These are phyloP conservation scores for Trypethelium eluteriae DNA, from an alignment of 495 filamentous ascomycete species.

Conservation along the genomic window DNA sequence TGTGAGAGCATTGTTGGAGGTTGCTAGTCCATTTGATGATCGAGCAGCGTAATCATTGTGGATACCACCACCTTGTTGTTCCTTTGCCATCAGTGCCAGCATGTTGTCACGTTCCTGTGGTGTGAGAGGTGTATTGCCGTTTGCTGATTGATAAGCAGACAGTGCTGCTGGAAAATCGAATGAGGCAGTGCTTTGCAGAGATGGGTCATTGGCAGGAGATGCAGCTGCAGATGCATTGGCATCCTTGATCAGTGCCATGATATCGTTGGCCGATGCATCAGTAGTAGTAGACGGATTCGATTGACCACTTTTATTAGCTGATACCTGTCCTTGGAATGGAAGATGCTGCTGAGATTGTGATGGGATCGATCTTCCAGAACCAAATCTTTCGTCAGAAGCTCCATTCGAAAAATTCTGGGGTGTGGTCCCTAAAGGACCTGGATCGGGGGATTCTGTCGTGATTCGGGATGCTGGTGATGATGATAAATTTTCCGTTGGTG, in stretches of 20 bases:
- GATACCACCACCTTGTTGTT: constrained; percentile 25
- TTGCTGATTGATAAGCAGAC: constrained; percentile 56
- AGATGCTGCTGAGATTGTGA: constrained; percentile 11
- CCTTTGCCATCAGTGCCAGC: constrained; percentile 68
- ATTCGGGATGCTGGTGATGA: not conserved
- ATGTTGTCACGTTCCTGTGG: constrained; percentile 70
- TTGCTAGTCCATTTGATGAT: constrained; percentile 25
- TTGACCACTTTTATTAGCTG: not conserved
- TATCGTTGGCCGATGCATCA: constrained; percentile 42
- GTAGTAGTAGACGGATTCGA: not conserved
- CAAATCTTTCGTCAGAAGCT: constrained; percentile 17
- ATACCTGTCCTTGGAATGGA: constrained; percentile 4
- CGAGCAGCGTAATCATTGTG: constrained; percentile 19
- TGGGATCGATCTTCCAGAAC: constrained; percentile 12
- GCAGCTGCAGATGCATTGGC: constrained; percentile 57
- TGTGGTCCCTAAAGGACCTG: not conserved
- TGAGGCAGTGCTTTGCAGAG: constrained; percentile 30
- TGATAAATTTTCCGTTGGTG: constrained; percentile 15
- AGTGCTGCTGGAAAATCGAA: constrained; percentile 71
- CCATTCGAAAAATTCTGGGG: not conserved
- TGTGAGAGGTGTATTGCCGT: constrained; percentile 60
- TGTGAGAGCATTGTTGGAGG: constrained; percentile 50
- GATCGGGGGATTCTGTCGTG: constrained; percentile 5
- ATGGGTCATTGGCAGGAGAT: constrained; percentile 30
- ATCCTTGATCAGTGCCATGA: constrained; percentile 81